Evolutionary conservation across 2,329 filamentous ascomycete genomes (phyloP).

Genomic region (Camillea tinctor): DNA sequence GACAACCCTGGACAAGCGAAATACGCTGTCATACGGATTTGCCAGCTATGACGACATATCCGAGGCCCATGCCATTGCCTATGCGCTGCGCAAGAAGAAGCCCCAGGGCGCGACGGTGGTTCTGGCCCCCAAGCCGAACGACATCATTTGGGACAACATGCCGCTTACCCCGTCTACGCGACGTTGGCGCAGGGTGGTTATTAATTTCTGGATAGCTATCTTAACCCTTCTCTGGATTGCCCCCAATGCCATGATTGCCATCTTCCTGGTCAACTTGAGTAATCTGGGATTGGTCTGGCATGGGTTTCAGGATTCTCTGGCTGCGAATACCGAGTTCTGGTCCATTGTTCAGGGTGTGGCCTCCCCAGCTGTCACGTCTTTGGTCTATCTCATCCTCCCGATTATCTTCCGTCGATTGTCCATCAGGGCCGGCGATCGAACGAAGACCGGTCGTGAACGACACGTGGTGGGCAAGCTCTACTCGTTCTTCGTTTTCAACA

Average conservation of each 20-base stretch:
- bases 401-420: slow-evolving; percentile 88
- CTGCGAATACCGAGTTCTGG: slow-evolving; percentile 67
- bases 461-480: slow-evolving; percentile 91
- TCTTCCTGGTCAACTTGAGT: slow-evolving; percentile 83
- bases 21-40: slow-evolving; percentile 89
- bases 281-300: slow-evolving; percentile 82
- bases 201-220: slow-evolving; percentile 78
- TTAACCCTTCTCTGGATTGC: slow-evolving; percentile 85
- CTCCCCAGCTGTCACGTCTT: slow-evolving; percentile 81
- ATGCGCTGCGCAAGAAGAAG: slow-evolving; percentile 74
- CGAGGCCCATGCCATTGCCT: slow-evolving; percentile 86
- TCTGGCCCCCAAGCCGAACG: slow-evolving; percentile 81
- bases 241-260: slow-evolving; percentile 90
- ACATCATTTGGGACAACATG: slow-evolving; percentile 96
- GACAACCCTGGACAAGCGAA: slow-evolving; percentile 77
- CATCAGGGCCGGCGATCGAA: slow-evolving; percentile 80
- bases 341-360: slow-evolving; percentile 88
- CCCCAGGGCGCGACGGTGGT: slow-evolving; percentile 74
- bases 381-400: slow-evolving; percentile 84
- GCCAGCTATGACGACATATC: slow-evolving; percentile 88
- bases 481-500: slow-evolving; percentile 97
- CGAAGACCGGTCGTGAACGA: slow-evolving; percentile 87
- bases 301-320: slow-evolving; percentile 66
- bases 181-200: slow-evolving; percentile 71
- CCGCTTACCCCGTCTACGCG: slow-evolving; percentile 66